A percentile compares a stretch with the other conserved stretches of the same genome.
These are phyloP conservation scores for Myriosclerotinia scirpicola DNA, from an alignment of 2,329 filamentous ascomycete genomes.

Conservation along the genomic window DNA sequence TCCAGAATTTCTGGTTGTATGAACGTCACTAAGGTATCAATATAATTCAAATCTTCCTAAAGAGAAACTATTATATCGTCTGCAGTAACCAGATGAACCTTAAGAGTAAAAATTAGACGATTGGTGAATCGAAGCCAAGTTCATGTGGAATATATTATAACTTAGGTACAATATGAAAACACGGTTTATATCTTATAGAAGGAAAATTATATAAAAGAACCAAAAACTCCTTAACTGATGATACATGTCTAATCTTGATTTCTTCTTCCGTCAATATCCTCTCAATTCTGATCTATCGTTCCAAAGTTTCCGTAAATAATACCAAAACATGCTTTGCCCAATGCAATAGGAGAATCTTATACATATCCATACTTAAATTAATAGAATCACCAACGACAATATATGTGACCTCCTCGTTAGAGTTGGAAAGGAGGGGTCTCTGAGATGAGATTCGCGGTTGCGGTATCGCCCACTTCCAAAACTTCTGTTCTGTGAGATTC, in stretches of 20 bases:
- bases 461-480: background rate
- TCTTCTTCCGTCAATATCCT: background rate
- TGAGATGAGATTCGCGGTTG: background rate
- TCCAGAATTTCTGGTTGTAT: background rate
- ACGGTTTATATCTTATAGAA: background rate
- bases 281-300: background rate
- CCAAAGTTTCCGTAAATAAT: background rate
- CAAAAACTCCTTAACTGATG: background rate
- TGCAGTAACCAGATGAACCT: background rate
- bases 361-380: background rate
- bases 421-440: background rate
- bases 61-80: background rate
- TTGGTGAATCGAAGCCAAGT: no score
- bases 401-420: background rate
- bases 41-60: background rate
- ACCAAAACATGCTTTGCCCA: background rate
- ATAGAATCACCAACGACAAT: background rate
- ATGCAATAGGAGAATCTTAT: background rate
- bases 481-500: background rate
- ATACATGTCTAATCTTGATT: background rate
- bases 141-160: background rate
- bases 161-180: background rate
- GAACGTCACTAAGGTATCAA: background rate
- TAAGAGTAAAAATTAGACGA: background rate
- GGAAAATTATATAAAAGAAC: background rate